Base-by-base conservation (phyloP, 108 stramenopile genomes). In the Seminavis robusta region DNA sequence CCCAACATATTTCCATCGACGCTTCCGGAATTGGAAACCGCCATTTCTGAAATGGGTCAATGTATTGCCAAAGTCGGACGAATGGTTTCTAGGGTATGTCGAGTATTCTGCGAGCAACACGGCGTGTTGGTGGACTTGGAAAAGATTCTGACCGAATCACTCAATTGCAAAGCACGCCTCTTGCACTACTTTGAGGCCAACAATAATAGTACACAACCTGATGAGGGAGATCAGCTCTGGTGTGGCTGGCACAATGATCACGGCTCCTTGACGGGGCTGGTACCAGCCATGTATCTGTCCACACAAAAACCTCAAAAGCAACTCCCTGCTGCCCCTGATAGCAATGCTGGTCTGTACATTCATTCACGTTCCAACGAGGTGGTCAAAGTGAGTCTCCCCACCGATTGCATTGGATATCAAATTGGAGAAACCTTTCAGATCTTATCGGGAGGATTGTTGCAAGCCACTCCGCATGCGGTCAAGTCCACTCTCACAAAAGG, bases 381-480 rank as follows among this genome's bases (percentile, higher is more conserved):
- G 37, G 58, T 84, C 21, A 65, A 81, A 33, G 88, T 71, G 11
- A 28, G 27, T 10, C 38, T 91, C 21, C 94, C 91, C 19, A 33
- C 63, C 17, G 69, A 81, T 59, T 52, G 81, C 16, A 26, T 90
- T 21, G 84, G 67, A n/a, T 95, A 84, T 62, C 95, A 96, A 49
- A 82, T 96, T 26, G 95, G 93, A 63, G 85, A 83, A 56, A 84
- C 93, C 1, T 83, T 84, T 13, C 96, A 97, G 55, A 68, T 97
- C 24, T 89, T 88, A 37, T 76, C 88, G 15, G 94, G 94, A 23
- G 94, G 94, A 4, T 57, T 72, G 16, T 72, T 97, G 21, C 86
- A 86, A 50, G 96, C 93, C 11, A 97, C 94, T 25, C 95, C 95
- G 17, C 95, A 95, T 60, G 85, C 82, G 21, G 86, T 88, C 21